Percentiles rank a stretch among this genome's conserved stretches.
These are phyloP conservation scores for Nothopassalora personata DNA, from an alignment of 2,329 filamentous ascomycete genomes.

Conservation along the genomic window DNA sequence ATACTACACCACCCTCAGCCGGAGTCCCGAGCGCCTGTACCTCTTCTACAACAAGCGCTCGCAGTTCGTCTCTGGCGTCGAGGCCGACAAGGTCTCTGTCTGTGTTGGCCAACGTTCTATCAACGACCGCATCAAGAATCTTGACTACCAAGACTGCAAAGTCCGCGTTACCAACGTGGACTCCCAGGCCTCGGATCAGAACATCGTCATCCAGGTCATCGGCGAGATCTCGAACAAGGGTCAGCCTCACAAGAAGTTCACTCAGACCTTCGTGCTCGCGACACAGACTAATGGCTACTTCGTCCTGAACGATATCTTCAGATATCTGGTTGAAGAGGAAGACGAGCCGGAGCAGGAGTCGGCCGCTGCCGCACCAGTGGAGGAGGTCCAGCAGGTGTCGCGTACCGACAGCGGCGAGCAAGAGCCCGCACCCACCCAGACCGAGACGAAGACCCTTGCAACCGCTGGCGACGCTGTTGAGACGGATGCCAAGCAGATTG, in stretches of 20 bases:
- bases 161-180: conserved; percentile 97
- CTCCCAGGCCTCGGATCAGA: conserved; percentile 84
- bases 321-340: conserved; percentile 79
- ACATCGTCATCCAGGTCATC: conserved; percentile 97
- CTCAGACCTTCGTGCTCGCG: conserved; percentile 95
- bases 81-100: conserved; percentile 82
- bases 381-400: conserved; percentile 31
- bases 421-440: conserved; percentile 39
- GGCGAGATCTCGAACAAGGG: conserved; percentile 95
- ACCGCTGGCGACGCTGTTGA: conserved; percentile 35
- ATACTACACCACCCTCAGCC: conserved; percentile 97
- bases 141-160: conserved; percentile 96
- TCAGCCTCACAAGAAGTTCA: conserved; percentile 87
- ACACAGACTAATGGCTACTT: conserved; percentile 97
- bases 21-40: conserved; percentile 87
- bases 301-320: conserved; percentile 95
- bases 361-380: conserved; percentile 29
- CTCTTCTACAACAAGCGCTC: conserved; percentile 96
- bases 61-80: conserved; percentile 86
- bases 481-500: conserved; percentile 50
- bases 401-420: conserved; percentile 35
- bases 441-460: conserved; percentile 26
- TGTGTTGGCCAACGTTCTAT: conserved; percentile 84
- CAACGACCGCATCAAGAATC: conserved; percentile 85
- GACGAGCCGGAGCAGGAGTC: conserved; percentile 74